These are phyloP conservation scores for Phytophthora sp. DNA, from an alignment of 352 stramenopile species.

Conservation along the genomic window DNA sequence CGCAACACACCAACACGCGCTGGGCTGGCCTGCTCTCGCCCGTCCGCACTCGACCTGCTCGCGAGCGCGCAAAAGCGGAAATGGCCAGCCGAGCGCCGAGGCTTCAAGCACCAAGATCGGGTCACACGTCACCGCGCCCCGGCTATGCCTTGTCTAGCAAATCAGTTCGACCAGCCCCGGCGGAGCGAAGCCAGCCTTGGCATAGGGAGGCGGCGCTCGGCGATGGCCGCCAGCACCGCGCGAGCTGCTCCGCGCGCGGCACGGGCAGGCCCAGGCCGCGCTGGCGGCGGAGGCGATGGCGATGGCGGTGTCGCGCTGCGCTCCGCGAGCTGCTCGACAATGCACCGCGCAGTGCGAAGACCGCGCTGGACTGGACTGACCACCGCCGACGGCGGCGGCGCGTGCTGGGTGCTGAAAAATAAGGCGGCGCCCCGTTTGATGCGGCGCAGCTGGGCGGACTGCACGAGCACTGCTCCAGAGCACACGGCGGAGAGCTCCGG, in stretches of 20 bases:
- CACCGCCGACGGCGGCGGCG: background rate
- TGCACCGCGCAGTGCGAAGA: background rate
- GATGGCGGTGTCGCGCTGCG: background rate
- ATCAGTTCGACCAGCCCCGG: no score
- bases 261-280: background rate
- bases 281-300: background rate
- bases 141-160: no score
- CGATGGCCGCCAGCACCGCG: no score
- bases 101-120: constrained; percentile 22
- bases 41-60: constrained; percentile 19
- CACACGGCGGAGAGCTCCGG: no score
- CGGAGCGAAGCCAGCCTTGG: no score
- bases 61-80: constrained; percentile 25
- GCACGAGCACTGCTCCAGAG: no score
- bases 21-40: constrained; percentile 15
- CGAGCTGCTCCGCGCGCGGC: background rate
- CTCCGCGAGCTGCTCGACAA: background rate
- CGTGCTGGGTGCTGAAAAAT: background rate
- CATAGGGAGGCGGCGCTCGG: no score
- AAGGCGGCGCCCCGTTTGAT: background rate
- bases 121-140: background rate
- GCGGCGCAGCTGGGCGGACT: background rate
- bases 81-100: no score
- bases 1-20: constrained; percentile 18
- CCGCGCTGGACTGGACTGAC: background rate